Evolutionary conservation across 192 early-diverging fungal species (phyloP).

Genomic region (Mortierella claussenii): DNA sequence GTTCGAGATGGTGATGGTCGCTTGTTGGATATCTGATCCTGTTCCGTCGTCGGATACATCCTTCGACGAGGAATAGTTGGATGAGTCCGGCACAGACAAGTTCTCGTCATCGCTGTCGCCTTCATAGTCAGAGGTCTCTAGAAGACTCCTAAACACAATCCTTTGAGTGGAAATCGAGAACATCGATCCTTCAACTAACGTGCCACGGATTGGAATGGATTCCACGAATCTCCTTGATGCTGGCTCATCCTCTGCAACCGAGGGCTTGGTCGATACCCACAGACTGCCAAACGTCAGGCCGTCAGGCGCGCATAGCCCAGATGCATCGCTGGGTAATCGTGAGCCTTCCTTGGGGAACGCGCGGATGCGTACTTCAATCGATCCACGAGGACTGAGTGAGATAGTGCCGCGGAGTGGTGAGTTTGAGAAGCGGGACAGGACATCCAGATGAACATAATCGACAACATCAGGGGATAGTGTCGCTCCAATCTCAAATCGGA

Average conservation of each 20-base stretch:
- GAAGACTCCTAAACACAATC: slow-evolving; percentile 73
- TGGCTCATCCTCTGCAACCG: slow-evolving; percentile 49
- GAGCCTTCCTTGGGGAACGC: slow-evolving; percentile 71
- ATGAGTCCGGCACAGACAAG: slow-evolving; percentile 24
- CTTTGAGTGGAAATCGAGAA: slow-evolving; percentile 75
- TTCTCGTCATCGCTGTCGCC: slow-evolving; percentile 53
- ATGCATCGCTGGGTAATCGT: slow-evolving; percentile 65
- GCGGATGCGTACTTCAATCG: slow-evolving; percentile 75
- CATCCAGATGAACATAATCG: slow-evolving; percentile 72
- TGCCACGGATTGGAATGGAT: slow-evolving; percentile 72
- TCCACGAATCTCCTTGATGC: slow-evolving; percentile 61
- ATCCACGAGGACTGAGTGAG: slow-evolving; percentile 69
- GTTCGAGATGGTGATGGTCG: slow-evolving; percentile 69
- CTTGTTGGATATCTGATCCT: slow-evolving; percentile 49
- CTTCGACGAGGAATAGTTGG: slow-evolving; percentile 3
- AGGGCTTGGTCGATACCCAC: slow-evolving; percentile 68
- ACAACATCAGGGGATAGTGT: slow-evolving; percentile 69
- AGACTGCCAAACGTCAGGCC: slow-evolving; percentile 76
- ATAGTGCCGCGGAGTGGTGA: slow-evolving; percentile 78
- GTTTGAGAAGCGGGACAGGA: slow-evolving; percentile 84
- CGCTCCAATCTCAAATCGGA: slow-evolving; percentile 79
- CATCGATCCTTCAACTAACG: slow-evolving; percentile 72
- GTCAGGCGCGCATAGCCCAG: slow-evolving; percentile 66
- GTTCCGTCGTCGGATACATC: slow-evolving; percentile 17
- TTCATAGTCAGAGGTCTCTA: slow-evolving; percentile 68